Conservation (phyloP, 192 early-diverging fungal genomes). For the Pecoramyces ruminantium region DNA sequence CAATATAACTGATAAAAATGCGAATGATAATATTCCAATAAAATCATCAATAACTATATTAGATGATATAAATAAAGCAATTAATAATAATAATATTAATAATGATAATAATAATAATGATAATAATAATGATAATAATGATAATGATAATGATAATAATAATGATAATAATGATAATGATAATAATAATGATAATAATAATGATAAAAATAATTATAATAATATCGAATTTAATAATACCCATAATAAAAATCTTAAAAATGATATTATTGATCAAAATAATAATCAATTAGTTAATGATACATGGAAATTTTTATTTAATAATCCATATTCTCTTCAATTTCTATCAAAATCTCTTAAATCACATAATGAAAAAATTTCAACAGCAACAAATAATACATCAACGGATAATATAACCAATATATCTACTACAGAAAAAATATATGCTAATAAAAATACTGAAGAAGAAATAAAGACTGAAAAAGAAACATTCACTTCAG, state of each 20-base stretch:
- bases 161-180: background rate
- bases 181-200: background rate
- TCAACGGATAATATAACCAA: background rate
- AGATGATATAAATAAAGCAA: background rate
- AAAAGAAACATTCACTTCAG: too few relatives aligned
- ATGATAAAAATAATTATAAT: background rate
- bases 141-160: too few relatives aligned
- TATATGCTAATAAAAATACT: background rate
- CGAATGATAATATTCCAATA: background rate
- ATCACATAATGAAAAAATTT: background rate
- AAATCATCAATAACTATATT: background rate
- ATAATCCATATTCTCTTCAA: background rate
- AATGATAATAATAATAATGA: background rate
- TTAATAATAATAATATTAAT: background rate
- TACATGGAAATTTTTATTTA: background rate
- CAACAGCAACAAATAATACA: background rate
- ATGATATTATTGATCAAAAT: background rate
- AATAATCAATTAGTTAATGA: background rate
- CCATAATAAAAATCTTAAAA: background rate
- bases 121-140: too few relatives aligned
- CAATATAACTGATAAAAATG: too few relatives aligned
- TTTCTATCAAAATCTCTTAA: background rate
- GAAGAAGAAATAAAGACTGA: background rate
- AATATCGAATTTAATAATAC: too few relatives aligned
- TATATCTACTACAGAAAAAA: background rate